Percentiles rank a stretch among this genome's conserved stretches.
Conservation (phyloP, 306 rosid genomes). For the Lablab purpureus region DNA sequence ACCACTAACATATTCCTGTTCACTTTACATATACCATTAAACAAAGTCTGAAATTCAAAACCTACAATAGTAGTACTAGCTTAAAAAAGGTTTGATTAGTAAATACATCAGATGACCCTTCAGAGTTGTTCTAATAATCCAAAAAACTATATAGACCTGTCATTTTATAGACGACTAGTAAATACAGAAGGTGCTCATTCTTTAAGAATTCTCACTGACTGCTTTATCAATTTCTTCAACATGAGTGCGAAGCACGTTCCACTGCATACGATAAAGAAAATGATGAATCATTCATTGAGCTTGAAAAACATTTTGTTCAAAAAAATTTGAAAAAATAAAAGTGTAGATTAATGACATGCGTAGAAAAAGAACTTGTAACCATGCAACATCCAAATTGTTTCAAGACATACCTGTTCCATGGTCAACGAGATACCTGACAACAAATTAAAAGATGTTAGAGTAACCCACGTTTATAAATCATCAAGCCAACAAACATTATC, state of each 20-base stretch:
- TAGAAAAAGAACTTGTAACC: constrained; percentile 15
- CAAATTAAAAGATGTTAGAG: constrained; percentile 46
- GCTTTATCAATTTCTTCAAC: constrained; percentile 80
- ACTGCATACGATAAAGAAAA: constrained; percentile 59
- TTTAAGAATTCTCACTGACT: constrained; percentile 58
- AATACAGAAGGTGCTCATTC: constrained; percentile 26
- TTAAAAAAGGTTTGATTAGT: constrained; percentile 3
- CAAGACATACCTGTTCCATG: constrained; percentile 81
- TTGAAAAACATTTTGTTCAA: not conserved
- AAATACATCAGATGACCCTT: constrained; percentile 36
- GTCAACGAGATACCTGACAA: constrained; percentile 87
- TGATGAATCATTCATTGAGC: constrained; percentile 6
- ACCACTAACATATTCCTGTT: not conserved
- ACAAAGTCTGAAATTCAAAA: constrained; percentile 8
- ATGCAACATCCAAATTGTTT: constrained; percentile 1
- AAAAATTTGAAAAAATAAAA: not conserved
- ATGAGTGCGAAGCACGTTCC: constrained; percentile 77
- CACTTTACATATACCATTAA: constrained; percentile 42
- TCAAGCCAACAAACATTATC: not conserved
- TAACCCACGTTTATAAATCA: constrained; percentile 9
- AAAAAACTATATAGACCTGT: constrained; percentile 27
- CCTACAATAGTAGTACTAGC: not conserved
- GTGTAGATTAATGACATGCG: not conserved
- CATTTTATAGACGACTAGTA: constrained; percentile 9
- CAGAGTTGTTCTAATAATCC: constrained; percentile 22